Percentiles rank a stretch among this genome's conserved stretches.
These are phyloP conservation scores for Russula ochroleuca DNA, from an alignment of 768 basidiomycete genomes.

Conservation along the genomic window DNA sequence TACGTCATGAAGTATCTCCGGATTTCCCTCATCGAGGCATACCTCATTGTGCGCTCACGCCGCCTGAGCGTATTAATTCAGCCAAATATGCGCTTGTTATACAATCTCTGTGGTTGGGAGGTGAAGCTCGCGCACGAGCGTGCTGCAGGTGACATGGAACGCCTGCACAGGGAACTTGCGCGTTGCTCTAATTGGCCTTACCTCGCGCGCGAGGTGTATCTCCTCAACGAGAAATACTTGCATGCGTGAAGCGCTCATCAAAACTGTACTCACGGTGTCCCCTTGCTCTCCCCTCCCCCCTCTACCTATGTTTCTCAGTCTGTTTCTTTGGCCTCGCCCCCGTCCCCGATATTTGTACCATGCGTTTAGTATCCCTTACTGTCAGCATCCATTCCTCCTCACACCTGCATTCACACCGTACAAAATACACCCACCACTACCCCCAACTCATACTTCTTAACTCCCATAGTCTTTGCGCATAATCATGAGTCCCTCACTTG, in stretches of 20 bases:
- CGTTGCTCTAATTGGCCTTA: slow-evolving; percentile 79
- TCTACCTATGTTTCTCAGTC: slow-evolving; percentile 8
- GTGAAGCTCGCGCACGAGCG: slow-evolving; percentile 80
- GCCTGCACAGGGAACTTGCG: slow-evolving; percentile 55
- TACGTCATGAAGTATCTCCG: slow-evolving; percentile 94
- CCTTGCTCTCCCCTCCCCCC: background rate
- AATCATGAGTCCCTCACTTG: slow-evolving; percentile 5
- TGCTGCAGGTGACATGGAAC: slow-evolving; percentile 48
- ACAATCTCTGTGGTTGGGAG: slow-evolving; percentile 94
- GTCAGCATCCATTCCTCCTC: background rate
- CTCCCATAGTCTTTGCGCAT: slow-evolving; percentile 1
- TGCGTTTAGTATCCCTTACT: slow-evolving; percentile 20
- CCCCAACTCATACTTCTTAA: background rate
- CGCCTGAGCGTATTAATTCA: slow-evolving; percentile 88
- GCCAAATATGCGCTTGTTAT: slow-evolving; percentile 93
- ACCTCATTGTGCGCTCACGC: slow-evolving; percentile 86
- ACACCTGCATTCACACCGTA: slow-evolving; percentile 9
- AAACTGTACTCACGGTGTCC: background rate
- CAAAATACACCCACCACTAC: slow-evolving; percentile 8
- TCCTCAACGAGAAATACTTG: slow-evolving; percentile 81
- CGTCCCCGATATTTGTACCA: slow-evolving; percentile 22
- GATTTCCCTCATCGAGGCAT: slow-evolving; percentile 86
- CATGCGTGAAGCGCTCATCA: slow-evolving; percentile 25
- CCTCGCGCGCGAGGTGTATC: slow-evolving; percentile 79
- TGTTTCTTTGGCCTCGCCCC: slow-evolving; percentile 14